phyloP scores from a whole-genome alignment of 2,329 filamentous ascomycete species.

The Rhinocladiella mackenziei region DNA sequence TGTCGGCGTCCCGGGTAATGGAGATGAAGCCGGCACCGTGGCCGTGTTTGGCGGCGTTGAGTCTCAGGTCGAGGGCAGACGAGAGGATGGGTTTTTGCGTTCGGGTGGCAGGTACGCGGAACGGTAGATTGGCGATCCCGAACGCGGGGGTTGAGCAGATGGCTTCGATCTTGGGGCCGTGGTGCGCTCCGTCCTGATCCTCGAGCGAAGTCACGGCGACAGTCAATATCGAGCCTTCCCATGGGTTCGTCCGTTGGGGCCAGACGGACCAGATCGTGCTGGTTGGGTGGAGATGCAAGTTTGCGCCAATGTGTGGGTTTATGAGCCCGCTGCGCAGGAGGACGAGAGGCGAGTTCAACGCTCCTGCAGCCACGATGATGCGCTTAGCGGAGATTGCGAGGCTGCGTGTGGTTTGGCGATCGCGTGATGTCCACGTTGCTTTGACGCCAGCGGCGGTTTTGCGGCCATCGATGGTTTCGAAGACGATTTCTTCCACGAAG shows the following conservation, averaged over 20 bases:
- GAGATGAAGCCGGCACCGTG: slow-evolving; percentile 70
- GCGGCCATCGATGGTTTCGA: slow-evolving; percentile 46
- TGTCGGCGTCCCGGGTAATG: slow-evolving; percentile 70
- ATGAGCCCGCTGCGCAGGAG: slow-evolving; percentile 73
- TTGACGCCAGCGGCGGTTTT: slow-evolving; percentile 65
- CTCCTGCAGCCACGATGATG: slow-evolving; percentile 73
- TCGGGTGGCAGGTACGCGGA: slow-evolving; percentile 40
- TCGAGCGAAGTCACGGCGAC: slow-evolving; percentile 72
- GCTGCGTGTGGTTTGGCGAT: slow-evolving; percentile 55
- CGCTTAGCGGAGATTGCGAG: slow-evolving; percentile 73
- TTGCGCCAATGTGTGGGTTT: slow-evolving; percentile 76
- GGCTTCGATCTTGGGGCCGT: slow-evolving; percentile 78
- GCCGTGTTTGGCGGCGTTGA: slow-evolving; percentile 63
- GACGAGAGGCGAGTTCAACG: slow-evolving; percentile 71
- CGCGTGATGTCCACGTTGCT: slow-evolving; percentile 71
- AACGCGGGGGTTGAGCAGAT: slow-evolving; percentile 35
- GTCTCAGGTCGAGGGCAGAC: slow-evolving; percentile 66
- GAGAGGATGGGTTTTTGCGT: background rate
- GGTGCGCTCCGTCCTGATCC: slow-evolving; percentile 72
- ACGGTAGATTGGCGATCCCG: slow-evolving; percentile 46
- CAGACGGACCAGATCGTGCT: slow-evolving; percentile 22
- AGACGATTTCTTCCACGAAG: slow-evolving; percentile 64
- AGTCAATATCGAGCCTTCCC: slow-evolving; percentile 69
- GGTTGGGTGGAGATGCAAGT: slow-evolving; percentile 77
- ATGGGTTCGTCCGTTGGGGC: slow-evolving; percentile 33